phyloP scores from a whole-genome alignment of 805 yeast species.

The Kregervanrija pseudodelftensis region DNA sequence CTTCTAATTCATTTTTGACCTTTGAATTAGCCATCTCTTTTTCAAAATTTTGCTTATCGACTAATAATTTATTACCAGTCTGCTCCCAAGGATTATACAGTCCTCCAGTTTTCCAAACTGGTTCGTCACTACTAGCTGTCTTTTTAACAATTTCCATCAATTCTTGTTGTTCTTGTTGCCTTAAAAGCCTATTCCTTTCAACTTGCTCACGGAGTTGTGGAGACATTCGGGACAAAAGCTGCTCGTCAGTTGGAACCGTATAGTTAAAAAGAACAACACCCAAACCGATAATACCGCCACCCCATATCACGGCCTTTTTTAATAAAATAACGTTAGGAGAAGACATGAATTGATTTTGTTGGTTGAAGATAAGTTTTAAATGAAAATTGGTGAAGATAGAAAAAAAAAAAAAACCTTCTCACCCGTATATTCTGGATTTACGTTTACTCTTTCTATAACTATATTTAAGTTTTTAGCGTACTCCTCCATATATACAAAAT shows the following conservation, averaged over 20 bases:
- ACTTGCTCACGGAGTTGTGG: slow-evolving; percentile 80
- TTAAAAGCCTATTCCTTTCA: slow-evolving; percentile 52
- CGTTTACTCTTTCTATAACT: no score
- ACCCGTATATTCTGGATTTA: slow-evolving; percentile 59
- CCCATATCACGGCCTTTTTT: slow-evolving; percentile 31
- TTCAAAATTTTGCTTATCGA: slow-evolving; percentile 38
- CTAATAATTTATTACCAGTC: slow-evolving; percentile 30
- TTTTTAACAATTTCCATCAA: slow-evolving; percentile 58
- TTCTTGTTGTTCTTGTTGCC: slow-evolving; percentile 63
- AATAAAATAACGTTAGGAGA: slow-evolving; percentile 14
- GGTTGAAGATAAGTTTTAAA: no score
- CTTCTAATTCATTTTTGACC: slow-evolving; percentile 33
- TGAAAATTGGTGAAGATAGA: no score
- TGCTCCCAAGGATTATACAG: slow-evolving; percentile 62
- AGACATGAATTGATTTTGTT: slow-evolving; percentile 2
- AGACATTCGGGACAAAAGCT: slow-evolving; percentile 62
- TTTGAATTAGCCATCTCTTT: slow-evolving; percentile 37
- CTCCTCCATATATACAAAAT: no score
- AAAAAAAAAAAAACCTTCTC: slow-evolving; percentile 37
- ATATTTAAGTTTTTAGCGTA: no score
- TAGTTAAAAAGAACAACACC: slow-evolving; percentile 70
- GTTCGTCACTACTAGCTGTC: slow-evolving; percentile 64
- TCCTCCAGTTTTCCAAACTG: slow-evolving; percentile 77
- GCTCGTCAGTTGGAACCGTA: slow-evolving; percentile 81
- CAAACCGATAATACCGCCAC: slow-evolving; percentile 59